Conservation (phyloP, 441 rosid genomes). For the Arabidopsis lyrata region DNA sequence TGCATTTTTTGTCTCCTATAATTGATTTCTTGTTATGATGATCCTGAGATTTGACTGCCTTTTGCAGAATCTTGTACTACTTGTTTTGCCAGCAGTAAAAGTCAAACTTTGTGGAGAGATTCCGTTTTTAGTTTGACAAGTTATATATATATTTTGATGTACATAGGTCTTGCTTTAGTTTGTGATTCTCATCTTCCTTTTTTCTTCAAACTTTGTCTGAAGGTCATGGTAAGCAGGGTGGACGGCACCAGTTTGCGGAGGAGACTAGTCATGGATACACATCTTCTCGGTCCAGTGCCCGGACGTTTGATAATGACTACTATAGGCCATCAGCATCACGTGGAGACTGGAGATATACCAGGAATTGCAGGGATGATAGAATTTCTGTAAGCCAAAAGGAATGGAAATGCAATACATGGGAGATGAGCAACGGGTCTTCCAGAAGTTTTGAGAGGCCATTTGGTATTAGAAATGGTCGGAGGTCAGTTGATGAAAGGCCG, state of each 20-base stretch:
- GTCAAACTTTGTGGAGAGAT: background rate
- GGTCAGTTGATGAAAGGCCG: constrained; percentile 68
- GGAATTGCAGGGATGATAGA: constrained; percentile 73
- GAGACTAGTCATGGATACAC: constrained; percentile 71
- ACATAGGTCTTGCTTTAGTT: constrained; percentile 30
- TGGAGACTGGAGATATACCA: constrained; percentile 75
- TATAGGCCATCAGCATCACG: constrained; percentile 59
- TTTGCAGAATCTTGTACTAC: background rate
- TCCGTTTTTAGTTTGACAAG: background rate
- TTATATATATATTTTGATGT: constrained; percentile 8
- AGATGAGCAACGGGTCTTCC: constrained; percentile 69
- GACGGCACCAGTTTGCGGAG: constrained; percentile 74
- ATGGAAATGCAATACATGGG: constrained; percentile 79
- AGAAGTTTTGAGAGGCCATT: constrained; percentile 55
- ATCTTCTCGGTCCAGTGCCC: constrained; percentile 65
- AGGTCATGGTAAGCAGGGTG: constrained; percentile 98
- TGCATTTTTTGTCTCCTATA: background rate
- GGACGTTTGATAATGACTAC: constrained; percentile 70
- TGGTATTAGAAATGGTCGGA: constrained; percentile 63
- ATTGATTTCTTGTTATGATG: constrained; percentile 11
- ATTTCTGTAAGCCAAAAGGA: constrained; percentile 75
- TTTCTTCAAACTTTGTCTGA: constrained; percentile 53
- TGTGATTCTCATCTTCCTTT: constrained; percentile 27
- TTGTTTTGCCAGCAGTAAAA: background rate
- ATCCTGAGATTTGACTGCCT: background rate